Evolutionary conservation across 192 early-diverging fungal genomes (phyloP).

Genomic region (Nowakowskiella sp.): DNA sequence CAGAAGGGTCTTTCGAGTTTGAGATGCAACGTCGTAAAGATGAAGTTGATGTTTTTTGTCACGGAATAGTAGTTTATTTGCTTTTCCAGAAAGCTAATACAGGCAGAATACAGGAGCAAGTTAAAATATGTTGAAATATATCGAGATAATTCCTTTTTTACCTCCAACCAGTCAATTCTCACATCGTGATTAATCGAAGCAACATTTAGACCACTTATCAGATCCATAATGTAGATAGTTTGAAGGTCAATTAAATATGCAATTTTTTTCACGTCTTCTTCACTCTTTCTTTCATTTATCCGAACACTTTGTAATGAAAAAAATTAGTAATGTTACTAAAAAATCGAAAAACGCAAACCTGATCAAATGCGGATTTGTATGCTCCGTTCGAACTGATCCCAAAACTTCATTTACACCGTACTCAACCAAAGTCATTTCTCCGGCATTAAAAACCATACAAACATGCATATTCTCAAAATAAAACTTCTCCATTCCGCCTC

Average conservation of each 20-base stretch:
- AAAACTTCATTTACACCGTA: constrained; percentile 61
- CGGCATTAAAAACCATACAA: constrained; percentile 62
- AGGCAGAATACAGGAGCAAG: background rate
- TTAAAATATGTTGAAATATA: background rate
- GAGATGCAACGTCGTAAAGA: constrained; percentile 42
- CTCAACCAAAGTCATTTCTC: constrained; percentile 54
- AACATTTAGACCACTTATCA: constrained; percentile 34
- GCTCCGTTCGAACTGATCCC: constrained; percentile 52
- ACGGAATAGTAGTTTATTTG: constrained; percentile 52
- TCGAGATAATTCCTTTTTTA: constrained; percentile 14
- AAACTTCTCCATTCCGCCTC: constrained; percentile 49
- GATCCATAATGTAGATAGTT: constrained; percentile 51
- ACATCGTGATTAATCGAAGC: constrained; percentile 45
- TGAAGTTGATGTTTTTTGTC: constrained; percentile 53
- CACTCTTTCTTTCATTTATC: constrained; percentile 48
- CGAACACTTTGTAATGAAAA: constrained; percentile 35
- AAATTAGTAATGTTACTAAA: constrained; percentile 1
- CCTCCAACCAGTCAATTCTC: constrained; percentile 57
- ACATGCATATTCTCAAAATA: constrained; percentile 55
- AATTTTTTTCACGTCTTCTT: constrained; percentile 46
- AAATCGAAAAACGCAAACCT: constrained; percentile 15
- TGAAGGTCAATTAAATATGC: constrained; percentile 56
- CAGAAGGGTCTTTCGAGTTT: constrained; percentile 42
- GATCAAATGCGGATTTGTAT: constrained; percentile 58
- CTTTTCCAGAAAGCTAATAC: constrained; percentile 50